Evolutionary conservation across 1,284 basidiomycete genomes (phyloP), one percentile per base, ranked within the genome.

Genomic region (Austropuccinia psidii): DNA sequence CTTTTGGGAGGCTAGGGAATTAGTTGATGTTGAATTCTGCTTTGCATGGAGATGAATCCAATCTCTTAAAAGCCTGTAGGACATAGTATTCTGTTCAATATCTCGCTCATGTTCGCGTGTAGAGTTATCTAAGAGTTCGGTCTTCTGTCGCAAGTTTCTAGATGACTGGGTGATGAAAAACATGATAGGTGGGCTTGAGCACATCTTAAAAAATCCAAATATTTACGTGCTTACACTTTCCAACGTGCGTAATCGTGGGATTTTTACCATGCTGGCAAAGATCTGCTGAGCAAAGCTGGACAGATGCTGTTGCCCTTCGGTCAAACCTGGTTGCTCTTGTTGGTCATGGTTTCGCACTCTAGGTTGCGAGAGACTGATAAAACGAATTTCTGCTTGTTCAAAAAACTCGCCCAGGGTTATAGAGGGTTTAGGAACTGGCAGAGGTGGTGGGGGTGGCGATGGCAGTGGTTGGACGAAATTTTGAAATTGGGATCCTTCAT

Each of bases 211-310:
- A 29, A 35, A 49, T 35, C 17, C 19, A 4, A 60, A 27, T 33
- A 39, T 41, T 50, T 7, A 39, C 37, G 39, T 11, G 45, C 57
- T 17, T n/a, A 73, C 69, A 31, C 31, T 62, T 54, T 54, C 58
- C 13, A 73, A 58, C 17, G 43, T 19, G 13, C 58, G 57, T 24
- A 73, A 35, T 8, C 57, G 41, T 47, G 69, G 69, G 4, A 73
- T 73, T 37, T 62, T 73, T 19, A 73, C 58, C 69, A 73, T 73
- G 9, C 69, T 58, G 43, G 69, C 69, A 35, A 49, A 62, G 35
- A 73, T 54, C 37, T 73, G 69, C n/a, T 41, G 31, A 33, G 57
- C 24, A 35, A 73, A 64, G 29, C 47, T 52, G 19, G 69, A 49
- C 8, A 47, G 15, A 19, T 33, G 31, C 19, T 29, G 29, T 29